phyloP scores from a whole-genome alignment of 495 filamentous ascomycete genomes.

The Cercophora scortea region DNA sequence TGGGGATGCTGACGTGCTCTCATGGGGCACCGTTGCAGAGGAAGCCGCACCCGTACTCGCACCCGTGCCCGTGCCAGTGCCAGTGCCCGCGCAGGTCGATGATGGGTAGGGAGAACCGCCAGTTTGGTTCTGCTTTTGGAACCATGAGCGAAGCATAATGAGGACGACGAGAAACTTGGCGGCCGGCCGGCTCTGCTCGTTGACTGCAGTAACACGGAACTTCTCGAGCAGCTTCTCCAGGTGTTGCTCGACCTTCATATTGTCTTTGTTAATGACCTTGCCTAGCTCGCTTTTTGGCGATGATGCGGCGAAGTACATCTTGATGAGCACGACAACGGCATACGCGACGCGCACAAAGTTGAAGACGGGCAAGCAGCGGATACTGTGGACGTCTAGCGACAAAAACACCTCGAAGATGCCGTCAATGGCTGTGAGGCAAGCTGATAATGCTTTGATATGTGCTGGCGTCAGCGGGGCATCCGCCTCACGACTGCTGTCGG shows the following conservation, averaged over 20 bases:
- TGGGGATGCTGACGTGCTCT: conserved; percentile 5
- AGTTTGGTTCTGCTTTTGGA: conserved; percentile 31
- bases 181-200: conserved; percentile 59
- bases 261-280: conserved; percentile 65
- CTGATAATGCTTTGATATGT: conserved; percentile 64
- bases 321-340: conserved; percentile 78
- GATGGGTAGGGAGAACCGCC: not conserved
- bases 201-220: conserved; percentile 56
- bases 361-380: conserved; percentile 69
- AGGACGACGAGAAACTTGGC: conserved; percentile 72
- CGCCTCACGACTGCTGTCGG: conserved; percentile 33
- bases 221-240: conserved; percentile 58
- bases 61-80: not conserved
- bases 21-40: not conserved
- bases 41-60: not conserved
- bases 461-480: conserved; percentile 42
- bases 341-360: conserved; percentile 70
- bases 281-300: conserved; percentile 61
- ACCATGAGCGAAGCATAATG: conserved; percentile 66
- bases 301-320: conserved; percentile 73
- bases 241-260: conserved; percentile 69
- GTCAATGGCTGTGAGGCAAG: conserved; percentile 65
- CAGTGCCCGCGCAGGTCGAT: not conserved
- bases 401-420: conserved; percentile 65
- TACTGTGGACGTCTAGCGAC: conserved; percentile 46